Percentiles rank a stretch among this genome's conserved stretches.
Conservation (phyloP, 2,329 filamentous ascomycete species). For the Pseudogymnoascus sp. region DNA sequence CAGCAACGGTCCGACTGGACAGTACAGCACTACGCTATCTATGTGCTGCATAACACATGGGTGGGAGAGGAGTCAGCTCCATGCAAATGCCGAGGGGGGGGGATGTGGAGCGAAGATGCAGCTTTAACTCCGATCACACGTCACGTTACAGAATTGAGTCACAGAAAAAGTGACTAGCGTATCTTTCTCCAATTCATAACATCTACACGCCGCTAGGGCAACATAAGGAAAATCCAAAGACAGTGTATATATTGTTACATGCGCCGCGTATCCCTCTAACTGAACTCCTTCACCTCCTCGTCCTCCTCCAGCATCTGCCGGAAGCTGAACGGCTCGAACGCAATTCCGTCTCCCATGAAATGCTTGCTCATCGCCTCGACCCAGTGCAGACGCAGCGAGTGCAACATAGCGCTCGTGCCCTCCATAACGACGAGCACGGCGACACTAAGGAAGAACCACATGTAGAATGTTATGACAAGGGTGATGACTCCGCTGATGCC, state of each 20-base stretch:
- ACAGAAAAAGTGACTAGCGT: slow-evolving; percentile 3
- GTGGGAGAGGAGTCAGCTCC: neutral
- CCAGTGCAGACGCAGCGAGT: slow-evolving; percentile 87
- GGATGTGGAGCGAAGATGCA: neutral
- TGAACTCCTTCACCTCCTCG: slow-evolving; percentile 48
- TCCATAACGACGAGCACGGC: slow-evolving; percentile 88
- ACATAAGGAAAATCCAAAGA: slow-evolving; percentile 8
- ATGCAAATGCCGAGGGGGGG: neutral
- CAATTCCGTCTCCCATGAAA: slow-evolving; percentile 81
- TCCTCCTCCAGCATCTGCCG: slow-evolving; percentile 78
- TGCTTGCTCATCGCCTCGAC: slow-evolving; percentile 98
- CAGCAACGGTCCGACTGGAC: neutral
- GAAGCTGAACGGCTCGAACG: slow-evolving; percentile 87
- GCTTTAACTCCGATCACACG: neutral
- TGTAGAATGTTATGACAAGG: slow-evolving; percentile 72
- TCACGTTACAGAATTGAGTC: slow-evolving; percentile 7
- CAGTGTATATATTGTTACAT: slow-evolving; percentile 8
- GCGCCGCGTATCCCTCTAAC: slow-evolving; percentile 14
- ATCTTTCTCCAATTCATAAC: slow-evolving; percentile 7
- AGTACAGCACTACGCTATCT: neutral
- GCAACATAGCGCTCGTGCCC: slow-evolving; percentile 91
- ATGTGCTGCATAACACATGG: neutral
- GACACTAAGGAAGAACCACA: slow-evolving; percentile 84
- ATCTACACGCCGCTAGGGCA: slow-evolving; percentile 7
- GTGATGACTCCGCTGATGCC: slow-evolving; percentile 67